Conservation (phyloP, 163 green algal species). For the Coccomyxa subellipsoidea region DNA sequence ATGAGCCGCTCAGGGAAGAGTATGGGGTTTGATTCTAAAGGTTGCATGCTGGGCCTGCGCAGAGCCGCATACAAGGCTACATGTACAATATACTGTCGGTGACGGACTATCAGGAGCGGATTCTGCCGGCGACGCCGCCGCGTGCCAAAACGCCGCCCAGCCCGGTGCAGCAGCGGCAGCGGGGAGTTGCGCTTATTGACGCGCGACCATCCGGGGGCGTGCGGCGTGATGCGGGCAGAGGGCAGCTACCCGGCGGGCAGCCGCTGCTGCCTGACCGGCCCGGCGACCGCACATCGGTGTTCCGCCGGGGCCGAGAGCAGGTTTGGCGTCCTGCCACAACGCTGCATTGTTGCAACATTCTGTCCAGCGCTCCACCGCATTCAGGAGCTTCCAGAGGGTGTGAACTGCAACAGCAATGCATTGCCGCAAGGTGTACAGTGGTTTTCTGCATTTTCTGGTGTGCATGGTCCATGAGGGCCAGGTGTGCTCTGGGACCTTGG, state of each 20-base stretch:
- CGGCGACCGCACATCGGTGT: neutral
- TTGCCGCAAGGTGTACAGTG: too few species aligned
- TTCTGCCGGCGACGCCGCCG: slow-evolving; percentile 14
- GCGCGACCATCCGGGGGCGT: neutral
- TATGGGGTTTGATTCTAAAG: too few species aligned
- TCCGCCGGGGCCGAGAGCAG: neutral
- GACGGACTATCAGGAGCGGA: slow-evolving; percentile 18
- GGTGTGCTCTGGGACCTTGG: too few species aligned
- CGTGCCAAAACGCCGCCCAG: neutral
- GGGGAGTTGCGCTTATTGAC: neutral
- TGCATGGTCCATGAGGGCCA: too few species aligned
- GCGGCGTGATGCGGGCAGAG: neutral
- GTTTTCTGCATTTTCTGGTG: too few species aligned
- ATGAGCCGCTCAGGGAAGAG: too few species aligned
- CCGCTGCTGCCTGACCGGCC: too few species aligned
- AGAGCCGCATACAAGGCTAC: slow-evolving; percentile 29
- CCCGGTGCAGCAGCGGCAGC: neutral
- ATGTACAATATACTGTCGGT: slow-evolving; percentile 24
- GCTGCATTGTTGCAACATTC: neutral
- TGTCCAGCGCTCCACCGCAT: too few species aligned
- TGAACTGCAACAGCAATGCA: too few species aligned
- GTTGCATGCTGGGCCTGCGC: too few species aligned
- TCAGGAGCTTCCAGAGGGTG: too few species aligned
- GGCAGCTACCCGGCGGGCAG: neutral
- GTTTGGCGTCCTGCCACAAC: neutral